Evolutionary conservation across 257 asterid genomes (phyloP), one percentile per base, ranked within the genome.

Genomic region (Nicotiana noctiflora): DNA sequence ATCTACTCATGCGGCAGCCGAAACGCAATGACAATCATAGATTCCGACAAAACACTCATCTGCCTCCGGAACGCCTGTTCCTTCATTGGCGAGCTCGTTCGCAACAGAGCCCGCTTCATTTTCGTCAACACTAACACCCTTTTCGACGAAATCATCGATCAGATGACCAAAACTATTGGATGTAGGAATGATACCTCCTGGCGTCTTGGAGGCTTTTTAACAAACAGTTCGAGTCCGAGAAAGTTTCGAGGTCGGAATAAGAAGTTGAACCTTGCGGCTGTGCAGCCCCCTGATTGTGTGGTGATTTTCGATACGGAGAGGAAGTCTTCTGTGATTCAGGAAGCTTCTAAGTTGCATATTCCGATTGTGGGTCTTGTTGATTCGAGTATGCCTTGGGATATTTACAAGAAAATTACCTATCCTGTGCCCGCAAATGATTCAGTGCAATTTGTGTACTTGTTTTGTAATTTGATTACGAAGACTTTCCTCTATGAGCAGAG

Each of bases 401-500:
- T 89, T 6, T 95, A 81, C 77, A 86, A 86, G 90, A 93, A 81
- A 87, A 93, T 95, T 75, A 90, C 97, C 0, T 93, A 95, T 76
- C 99, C 99, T 6, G 87, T 95, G 21, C 99, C 99, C 0, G 99
- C 97, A 6, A 95, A 92, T 81, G 99, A 92, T 83, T 91, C 99
- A 0, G 91, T 86, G 61, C 96, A 90, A 88, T 95, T 95, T 87
- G 99, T 95, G 21, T 95, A 95, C 67, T 75, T 94, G 90, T 91
- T 95, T 80, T 95, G 99, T 84, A 95, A 95, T 89, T 92, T 95
- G 93, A 92, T 95, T 76, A 92, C 99, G 6, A 95, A 95, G 84
- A 95, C 99, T 4, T 84, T 95, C 77, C 84, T 95, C 85, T 89
- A 88, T 57, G 97, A 93, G 90, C 88, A 88, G 87, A 86, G 85